Base-by-base conservation (phyloP, 495 filamentous ascomycete species). In the Aspergillus sclerotioniger region DNA sequence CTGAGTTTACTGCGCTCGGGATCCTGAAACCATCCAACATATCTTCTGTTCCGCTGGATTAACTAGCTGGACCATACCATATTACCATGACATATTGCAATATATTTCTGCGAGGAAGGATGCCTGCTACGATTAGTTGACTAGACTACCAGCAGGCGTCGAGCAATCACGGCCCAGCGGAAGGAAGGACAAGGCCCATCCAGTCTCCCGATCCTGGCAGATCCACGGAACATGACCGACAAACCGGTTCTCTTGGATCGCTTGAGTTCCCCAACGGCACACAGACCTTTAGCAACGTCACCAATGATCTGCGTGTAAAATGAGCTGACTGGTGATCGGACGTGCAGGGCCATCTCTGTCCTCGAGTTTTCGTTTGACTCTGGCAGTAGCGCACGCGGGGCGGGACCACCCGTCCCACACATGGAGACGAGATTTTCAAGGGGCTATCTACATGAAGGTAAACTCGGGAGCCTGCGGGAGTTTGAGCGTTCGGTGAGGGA, bases 351-450 rank as follows among this genome's bases (percentile, higher is more conserved):
- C 37, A 41, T 41, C 37, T 41, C 12, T 41, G 37, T 41, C 37
- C n/a, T 12, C 37, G 37, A 41, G n/a, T 32, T 32, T 13, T 50
- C 47, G 25, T 31, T 50, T 28, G 25, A 28, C 47, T 50, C 47
- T 50, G 47, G 31, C 47, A 31, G 47, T 17, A 50, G 47, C 31
- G 47, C 47, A 50, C 47, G 47, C 28, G 47, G 47, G 7, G 47
- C 47, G 47, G 47, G 47, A 50, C 47, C 47, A 32, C 47, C 47
- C 47, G 47, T 50, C 21, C 47, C 47, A 50, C 47, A 31, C n/a
- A 50, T 50, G 47, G 47, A 50, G 47, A 31, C 47, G 47, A 16
- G 47, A 50, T 50, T 50, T 50, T 50, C 47, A 50, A 50, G 47
- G 47, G 46, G 47, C 21, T 25, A 25, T 25, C 13, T 31, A 6